Evolutionary conservation across 768 basidiomycete species (phyloP), one percentile per base, ranked within the genome.

Genomic region (Chalciporus sphaerocephalus): DNA sequence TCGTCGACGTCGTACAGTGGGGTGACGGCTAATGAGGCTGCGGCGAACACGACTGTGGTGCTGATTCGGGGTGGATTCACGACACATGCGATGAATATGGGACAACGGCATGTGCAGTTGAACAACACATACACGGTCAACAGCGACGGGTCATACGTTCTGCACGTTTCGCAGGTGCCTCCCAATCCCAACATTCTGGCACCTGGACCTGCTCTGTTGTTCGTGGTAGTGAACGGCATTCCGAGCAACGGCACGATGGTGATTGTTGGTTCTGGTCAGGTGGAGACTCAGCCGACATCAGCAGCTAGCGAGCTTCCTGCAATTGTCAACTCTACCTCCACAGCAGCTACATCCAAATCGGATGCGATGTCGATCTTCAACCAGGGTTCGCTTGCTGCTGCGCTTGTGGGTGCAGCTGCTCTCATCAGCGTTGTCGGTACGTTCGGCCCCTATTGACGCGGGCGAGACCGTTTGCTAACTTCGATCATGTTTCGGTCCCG

Each of bases 41-140:
- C 87, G 0, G 79, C 76, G 39, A 85, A 83, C 56, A 79, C 86
- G 10, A 83, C 80, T 5, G 83, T 95, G 10, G 83, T 81, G 24
- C 66, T 97, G 49, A 71, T 87, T 21, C 87, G 95, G 16, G 76
- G 81, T 4, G 94, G 94, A 0, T 89, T 85, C 71, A 83, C 87
- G 3, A 89, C 87, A 0, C 87, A 90, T 55, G 86, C 78, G 27
- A 87, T 89, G 86, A 90, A 87, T 69, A 90, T 89, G 85, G 87
- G 87, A 0, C 88, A 92, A 64, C 77, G 92, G 5, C 75, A 74
- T 44, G 56, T 94, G 47, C 82, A 94, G 68, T 78, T 96, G 44
- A 85, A 93, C 64, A 86, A 78, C 57, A 88, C 92, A 1, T 95
- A 83, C 70, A 86, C 81, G 0, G 86, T 92, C 44, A 80, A 88